These are phyloP conservation scores for Saccharomycopsis babjevae DNA, from an alignment of 805 yeast genomes.

Conservation along the genomic window DNA sequence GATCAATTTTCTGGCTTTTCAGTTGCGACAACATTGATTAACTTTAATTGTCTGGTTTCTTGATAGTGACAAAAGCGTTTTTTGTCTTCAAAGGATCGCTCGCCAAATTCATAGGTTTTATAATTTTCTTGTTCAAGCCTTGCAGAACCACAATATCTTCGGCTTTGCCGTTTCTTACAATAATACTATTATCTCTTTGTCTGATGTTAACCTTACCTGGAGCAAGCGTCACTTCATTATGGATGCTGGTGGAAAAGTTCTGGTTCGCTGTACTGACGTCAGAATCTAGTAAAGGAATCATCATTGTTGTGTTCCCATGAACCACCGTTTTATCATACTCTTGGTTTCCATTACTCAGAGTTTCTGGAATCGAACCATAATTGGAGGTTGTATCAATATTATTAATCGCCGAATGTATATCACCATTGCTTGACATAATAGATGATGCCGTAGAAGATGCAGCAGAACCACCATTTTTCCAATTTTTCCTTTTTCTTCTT, in stretches of 20 bases:
- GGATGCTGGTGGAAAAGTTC: neutral
- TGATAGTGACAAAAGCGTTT: slow-evolving; percentile 58
- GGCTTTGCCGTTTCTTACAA: slow-evolving; percentile 10
- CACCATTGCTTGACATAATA: neutral
- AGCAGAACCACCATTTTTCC: neutral
- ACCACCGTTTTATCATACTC: neutral
- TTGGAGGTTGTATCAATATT: neutral
- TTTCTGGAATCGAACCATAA: neutral
- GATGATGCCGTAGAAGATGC: neutral
- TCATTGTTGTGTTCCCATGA: neutral
- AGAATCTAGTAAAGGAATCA: neutral
- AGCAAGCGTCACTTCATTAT: neutral
- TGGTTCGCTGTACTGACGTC: neutral
- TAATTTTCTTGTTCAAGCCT: slow-evolving; percentile 1
- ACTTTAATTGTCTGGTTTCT: slow-evolving; percentile 26
- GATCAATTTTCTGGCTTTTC: neutral
- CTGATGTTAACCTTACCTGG: neutral
- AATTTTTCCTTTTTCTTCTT: neutral
- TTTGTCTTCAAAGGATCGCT: slow-evolving; percentile 58
- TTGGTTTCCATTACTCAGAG: neutral
- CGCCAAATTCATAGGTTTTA: slow-evolving; percentile 44
- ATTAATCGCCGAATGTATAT: neutral
- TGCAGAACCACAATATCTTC: slow-evolving; percentile 4
- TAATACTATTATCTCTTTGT: neutral
- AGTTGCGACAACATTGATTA: slow-evolving; percentile 28